Evolutionary conservation across 169 alveolate genomes (phyloP).

Genomic region (Eimeria zaria): DNA sequence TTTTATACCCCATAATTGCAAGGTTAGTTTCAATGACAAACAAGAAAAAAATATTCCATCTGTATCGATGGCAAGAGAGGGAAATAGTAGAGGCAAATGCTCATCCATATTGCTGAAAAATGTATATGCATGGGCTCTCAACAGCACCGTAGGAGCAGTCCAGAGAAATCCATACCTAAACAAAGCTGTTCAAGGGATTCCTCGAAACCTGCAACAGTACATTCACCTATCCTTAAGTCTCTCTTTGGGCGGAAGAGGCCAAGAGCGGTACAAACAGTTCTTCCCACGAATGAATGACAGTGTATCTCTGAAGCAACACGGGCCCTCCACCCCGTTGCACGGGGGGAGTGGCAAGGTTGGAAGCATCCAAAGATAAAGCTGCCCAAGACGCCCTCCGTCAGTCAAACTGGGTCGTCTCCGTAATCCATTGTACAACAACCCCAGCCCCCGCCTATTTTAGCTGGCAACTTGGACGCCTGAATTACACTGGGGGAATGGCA

Average conservation of each 20-base stretch:
- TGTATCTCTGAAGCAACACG: not conserved
- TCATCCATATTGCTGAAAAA: too few species aligned
- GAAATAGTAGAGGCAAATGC: too few species aligned
- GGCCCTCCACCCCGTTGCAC: not conserved
- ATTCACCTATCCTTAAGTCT: not conserved
- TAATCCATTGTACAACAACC: conserved; percentile 64
- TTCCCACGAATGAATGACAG: not conserved
- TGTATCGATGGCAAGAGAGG: too few species aligned
- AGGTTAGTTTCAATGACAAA: not conserved
- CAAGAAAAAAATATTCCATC: not conserved
- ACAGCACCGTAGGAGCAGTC: too few species aligned
- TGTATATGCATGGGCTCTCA: too few species aligned
- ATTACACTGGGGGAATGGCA: conserved; percentile 61
- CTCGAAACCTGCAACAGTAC: not conserved
- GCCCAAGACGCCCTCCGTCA: not conserved
- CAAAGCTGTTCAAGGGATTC: not conserved
- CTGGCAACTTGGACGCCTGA: conserved; percentile 52
- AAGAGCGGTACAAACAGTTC: not conserved
- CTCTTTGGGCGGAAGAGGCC: not conserved
- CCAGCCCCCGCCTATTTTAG: conserved; percentile 74
- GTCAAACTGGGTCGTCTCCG: conserved; percentile 39
- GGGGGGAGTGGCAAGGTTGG: not conserved
- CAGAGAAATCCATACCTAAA: too few species aligned
- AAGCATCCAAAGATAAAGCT: not conserved
- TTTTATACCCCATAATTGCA: not conserved